These are phyloP conservation scores for Aspergillus transmontanensis DNA, from an alignment of 2,329 filamentous ascomycete species.

Conservation along the genomic window DNA sequence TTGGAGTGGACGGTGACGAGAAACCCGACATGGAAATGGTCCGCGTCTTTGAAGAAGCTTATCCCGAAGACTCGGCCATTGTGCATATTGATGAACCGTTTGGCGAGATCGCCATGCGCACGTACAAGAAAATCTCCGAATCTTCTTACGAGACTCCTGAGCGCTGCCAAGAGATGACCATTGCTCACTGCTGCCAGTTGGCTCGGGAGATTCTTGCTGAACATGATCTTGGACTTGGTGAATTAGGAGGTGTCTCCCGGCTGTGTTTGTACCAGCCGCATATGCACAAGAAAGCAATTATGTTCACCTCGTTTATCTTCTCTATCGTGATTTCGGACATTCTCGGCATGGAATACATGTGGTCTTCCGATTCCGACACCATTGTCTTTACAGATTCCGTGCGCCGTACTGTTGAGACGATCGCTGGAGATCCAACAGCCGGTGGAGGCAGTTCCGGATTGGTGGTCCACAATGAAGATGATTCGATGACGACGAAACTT, in stretches of 20 bases:
- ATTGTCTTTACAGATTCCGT: conserved; percentile 34
- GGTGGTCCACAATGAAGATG: conserved; percentile 37
- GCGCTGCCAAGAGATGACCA: conserved; percentile 19
- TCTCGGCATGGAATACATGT: conserved; percentile 37
- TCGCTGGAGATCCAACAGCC: conserved; percentile 34
- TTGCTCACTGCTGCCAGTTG: conserved; percentile 26
- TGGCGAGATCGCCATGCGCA: conserved; percentile 28
- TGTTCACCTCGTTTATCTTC: conserved; percentile 43
- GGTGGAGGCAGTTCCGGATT: conserved; percentile 38
- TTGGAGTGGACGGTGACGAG: conserved; percentile 34
- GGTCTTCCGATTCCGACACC: conserved; percentile 42
- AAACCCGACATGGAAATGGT: conserved; percentile 34
- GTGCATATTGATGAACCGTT: conserved; percentile 30
- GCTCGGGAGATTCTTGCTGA: conserved; percentile 24
- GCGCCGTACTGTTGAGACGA: conserved; percentile 30
- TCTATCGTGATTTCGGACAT: conserved; percentile 35
- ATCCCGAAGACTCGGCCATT: conserved; percentile 22
- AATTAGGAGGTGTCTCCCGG: conserved; percentile 15
- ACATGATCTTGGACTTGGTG: conserved; percentile 19
- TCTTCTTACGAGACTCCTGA: conserved; percentile 8
- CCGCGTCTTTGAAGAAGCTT: conserved; percentile 29
- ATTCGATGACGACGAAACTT: conserved; percentile 32
- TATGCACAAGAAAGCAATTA: conserved; percentile 43
- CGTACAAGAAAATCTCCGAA: background rate
- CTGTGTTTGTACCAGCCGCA: conserved; percentile 41